Evolutionary conservation across 805 yeast genomes (phyloP).

Genomic region (Blastobotrys chiropterorum): DNA sequence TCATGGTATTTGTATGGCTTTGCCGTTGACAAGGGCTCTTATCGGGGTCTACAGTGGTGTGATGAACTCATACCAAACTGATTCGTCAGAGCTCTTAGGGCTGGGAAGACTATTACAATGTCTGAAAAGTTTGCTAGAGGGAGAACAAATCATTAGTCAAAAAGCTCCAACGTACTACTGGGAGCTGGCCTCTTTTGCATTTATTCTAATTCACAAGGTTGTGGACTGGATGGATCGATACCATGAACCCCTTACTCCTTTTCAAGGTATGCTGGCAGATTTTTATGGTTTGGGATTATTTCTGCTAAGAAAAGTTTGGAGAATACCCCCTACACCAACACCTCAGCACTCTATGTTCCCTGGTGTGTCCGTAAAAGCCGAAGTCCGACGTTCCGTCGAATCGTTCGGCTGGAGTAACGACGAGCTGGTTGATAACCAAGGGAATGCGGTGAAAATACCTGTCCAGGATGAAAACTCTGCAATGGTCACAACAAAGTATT

Average conservation of each 20-base stretch:
- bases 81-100: neutral
- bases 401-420: neutral
- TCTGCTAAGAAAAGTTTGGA: neutral
- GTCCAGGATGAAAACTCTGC: neutral
- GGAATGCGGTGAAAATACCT: neutral
- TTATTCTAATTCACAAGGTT: neutral
- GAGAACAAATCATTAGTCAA: too few species aligned
- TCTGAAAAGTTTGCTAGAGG: too few species aligned
- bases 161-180: too few species aligned
- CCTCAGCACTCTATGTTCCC: neutral
- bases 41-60: neutral
- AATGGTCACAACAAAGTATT: neutral
- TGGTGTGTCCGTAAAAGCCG: neutral
- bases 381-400: neutral
- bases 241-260: neutral
- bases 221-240: neutral
- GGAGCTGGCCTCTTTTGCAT: neutral
- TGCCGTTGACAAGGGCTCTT: neutral
- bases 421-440: neutral
- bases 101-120: too few species aligned
- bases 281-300: neutral
- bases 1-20: neutral
- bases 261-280: neutral
- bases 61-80: neutral
- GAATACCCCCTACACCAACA: neutral